phyloP scores from a whole-genome alignment of 1,284 basidiomycete species.

The Trichosporon ovoides region DNA sequence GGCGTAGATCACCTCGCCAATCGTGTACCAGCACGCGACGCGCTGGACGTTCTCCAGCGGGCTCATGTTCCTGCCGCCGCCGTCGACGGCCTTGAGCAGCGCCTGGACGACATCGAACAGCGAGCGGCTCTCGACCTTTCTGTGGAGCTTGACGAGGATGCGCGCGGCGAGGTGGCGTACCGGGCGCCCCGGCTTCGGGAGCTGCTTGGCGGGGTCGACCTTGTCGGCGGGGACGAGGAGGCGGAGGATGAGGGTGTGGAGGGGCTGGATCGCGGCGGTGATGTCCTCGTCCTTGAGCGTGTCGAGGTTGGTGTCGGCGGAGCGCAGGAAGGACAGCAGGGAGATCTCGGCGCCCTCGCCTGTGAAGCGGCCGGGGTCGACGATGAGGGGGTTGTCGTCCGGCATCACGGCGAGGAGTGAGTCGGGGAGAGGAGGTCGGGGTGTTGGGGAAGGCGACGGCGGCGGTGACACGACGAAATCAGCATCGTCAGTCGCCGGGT shows the following conservation, averaged over 20 bases:
- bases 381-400: conserved; percentile 15
- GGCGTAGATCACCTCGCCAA: conserved; percentile 79
- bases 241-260: conserved; percentile 43
- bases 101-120: conserved; percentile 82
- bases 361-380: conserved; percentile 33
- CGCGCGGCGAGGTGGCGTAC: conserved; percentile 71
- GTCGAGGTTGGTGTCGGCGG: conserved; percentile 44
- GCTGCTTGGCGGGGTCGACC: conserved; percentile 33
- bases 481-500: too few relatives aligned
- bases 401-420: conserved; percentile 3
- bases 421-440: too few relatives aligned
- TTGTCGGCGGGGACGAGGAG: conserved; percentile 29
- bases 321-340: conserved; percentile 41
- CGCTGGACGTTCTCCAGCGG: conserved; percentile 58
- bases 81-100: conserved; percentile 63
- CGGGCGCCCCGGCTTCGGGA: conserved; percentile 76
- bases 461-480: conserved; percentile 5
- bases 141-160: conserved; percentile 73
- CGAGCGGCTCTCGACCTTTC: conserved; percentile 70
- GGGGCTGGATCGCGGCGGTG: conserved; percentile 19
- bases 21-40: conserved; percentile 62
- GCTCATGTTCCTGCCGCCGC: conserved; percentile 44
- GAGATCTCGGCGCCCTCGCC: conserved; percentile 43
- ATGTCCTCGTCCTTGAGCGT: conserved; percentile 15
- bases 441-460: conserved; percentile 2